Conservation (phyloP, 352 stramenopile genomes). For the Globisporangium recalcitrans region DNA sequence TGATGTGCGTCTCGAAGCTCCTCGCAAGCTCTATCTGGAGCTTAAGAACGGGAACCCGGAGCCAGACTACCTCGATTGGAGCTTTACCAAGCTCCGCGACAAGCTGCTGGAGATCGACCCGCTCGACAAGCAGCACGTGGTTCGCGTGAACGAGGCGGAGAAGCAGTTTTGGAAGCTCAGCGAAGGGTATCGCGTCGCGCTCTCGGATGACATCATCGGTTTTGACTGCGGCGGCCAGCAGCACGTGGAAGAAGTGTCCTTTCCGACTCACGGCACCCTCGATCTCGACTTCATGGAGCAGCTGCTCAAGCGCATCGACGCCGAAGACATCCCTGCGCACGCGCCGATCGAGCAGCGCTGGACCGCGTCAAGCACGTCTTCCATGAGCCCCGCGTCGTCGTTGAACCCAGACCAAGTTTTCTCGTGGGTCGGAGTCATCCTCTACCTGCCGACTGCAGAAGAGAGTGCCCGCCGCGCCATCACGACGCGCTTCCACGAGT, state of each 20-base stretch:
- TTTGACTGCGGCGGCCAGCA: slow-evolving; percentile 99
- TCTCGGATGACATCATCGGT: slow-evolving; percentile 94
- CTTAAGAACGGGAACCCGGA: slow-evolving; percentile 50
- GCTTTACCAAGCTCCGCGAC: slow-evolving; percentile 82
- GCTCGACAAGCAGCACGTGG: slow-evolving; percentile 90
- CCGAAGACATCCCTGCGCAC: slow-evolving; percentile 90
- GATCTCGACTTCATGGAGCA: slow-evolving; percentile 94
- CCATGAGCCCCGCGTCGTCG: slow-evolving; percentile 90
- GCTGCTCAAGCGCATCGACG: slow-evolving; percentile 91
- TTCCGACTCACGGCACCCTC: slow-evolving; percentile 73
- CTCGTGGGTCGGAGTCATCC: slow-evolving; percentile 98
- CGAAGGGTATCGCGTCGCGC: slow-evolving; percentile 88
- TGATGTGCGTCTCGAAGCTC: slow-evolving; percentile 65
- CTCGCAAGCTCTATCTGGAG: slow-evolving; percentile 78
- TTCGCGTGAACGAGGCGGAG: slow-evolving; percentile 93
- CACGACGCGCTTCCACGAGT: slow-evolving; percentile 90
- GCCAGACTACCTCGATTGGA: slow-evolving; percentile 68
- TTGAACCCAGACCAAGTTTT: slow-evolving; percentile 67
- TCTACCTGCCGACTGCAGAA: slow-evolving; percentile 90
- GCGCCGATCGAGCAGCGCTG: slow-evolving; percentile 98
- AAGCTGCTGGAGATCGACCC: slow-evolving; percentile 80
- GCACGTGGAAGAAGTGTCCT: slow-evolving; percentile 96
- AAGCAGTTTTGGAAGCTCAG: slow-evolving; percentile 94
- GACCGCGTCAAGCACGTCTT: slow-evolving; percentile 88
- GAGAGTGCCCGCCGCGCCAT: slow-evolving; percentile 64